Evolutionary conservation across 2,329 filamentous ascomycete species (phyloP).

Genomic region (Venturia oleaginea): DNA sequence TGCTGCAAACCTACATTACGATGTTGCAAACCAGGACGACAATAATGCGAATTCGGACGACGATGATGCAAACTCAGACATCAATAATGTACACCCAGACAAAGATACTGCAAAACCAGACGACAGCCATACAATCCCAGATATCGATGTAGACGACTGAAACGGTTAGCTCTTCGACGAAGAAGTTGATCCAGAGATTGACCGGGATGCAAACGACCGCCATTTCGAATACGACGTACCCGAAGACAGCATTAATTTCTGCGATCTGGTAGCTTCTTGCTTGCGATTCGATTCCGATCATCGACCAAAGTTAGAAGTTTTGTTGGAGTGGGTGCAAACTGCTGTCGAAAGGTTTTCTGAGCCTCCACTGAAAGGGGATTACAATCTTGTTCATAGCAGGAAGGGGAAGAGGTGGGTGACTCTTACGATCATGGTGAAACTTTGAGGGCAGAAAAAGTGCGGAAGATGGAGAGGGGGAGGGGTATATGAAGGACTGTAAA

Average conservation of each 20-base stretch:
- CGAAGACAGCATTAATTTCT: neutral
- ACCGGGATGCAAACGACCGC: neutral
- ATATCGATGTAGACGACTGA: neutral
- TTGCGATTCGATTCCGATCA: neutral
- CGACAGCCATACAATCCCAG: neutral
- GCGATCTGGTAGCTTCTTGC: neutral
- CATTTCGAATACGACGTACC: neutral
- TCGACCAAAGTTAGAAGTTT: neutral
- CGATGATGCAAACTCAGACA: no score
- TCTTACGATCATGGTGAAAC: neutral
- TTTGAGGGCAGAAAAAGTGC: neutral
- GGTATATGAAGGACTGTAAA: no score
- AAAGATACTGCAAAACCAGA: neutral
- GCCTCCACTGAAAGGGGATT: neutral
- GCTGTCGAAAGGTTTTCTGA: neutral
- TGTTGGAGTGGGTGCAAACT: neutral
- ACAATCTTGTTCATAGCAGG: neutral
- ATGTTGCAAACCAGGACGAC: no score
- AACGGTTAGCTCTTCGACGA: neutral
- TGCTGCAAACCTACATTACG: no score
- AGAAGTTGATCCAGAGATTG: neutral
- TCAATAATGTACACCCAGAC: no score
- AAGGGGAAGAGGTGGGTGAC: neutral
- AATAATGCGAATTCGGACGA: no score
- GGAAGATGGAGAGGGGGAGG: neutral